Base-by-base conservation (phyloP, 139 green algal genomes). In the Trebouxia sp. region DNA sequence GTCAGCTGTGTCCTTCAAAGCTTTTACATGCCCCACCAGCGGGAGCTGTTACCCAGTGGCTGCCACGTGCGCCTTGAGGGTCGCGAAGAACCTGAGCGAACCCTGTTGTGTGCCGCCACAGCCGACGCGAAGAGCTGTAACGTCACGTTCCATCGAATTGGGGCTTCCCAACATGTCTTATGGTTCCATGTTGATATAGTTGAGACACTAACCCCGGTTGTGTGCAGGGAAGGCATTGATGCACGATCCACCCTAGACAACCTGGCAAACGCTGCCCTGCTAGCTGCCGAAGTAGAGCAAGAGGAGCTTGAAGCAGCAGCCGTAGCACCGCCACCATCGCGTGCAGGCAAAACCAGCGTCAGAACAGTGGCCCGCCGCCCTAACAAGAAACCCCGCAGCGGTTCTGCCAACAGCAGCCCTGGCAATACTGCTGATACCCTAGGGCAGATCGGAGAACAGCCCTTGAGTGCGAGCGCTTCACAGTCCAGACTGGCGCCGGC, bases 231-330 rank as follows among this genome's bases (percentile, higher is more conserved):
- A 30, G 62, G 62, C 14, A n/a, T 72, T 42, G 62, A 72, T 22
- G 62, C 43, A 22, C 32, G 62, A 3, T 72, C 62, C 7, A 72
- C 62, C 3, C 35, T 72, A 26, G 62, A 72, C 62, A 72, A 72
- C 15, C 62, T 72, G 32, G 62, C 62, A 39, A 72, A 72, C 24
- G 62, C 62, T 72, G 62, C 62, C 15, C 43, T 72, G 62, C 62
- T 72, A 35, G 62, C 62, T 30, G 62, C 62, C 28, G 62, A 72
- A 72, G 62, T 72, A 72, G 62, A 72, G 62, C 62, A 72, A 72
- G 62, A 72, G 62, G 62, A 72, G 35, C 62, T 72, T n/a, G 62
- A 72, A 37, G 62, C 62, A 72, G 62, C 62, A 72, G 62, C 62
- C 15, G 62, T 24, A 5, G 62, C 62, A 72, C 62, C 62, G 11